Conservation (phyloP, 2,329 filamentous ascomycete genomes). For the Clarireedia hainanense region DNA sequence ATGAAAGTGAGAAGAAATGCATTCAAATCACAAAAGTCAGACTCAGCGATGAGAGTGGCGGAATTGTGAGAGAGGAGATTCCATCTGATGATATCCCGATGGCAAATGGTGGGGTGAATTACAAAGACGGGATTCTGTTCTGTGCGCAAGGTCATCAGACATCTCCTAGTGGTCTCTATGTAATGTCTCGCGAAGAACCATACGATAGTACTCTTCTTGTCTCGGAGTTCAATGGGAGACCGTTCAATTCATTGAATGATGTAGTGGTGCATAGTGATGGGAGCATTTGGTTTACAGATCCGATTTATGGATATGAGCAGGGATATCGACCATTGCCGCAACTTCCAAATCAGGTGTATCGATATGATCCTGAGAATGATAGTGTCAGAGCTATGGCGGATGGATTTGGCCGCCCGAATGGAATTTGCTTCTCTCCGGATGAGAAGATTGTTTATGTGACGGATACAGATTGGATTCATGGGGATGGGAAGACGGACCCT, state of each 20-base stretch:
- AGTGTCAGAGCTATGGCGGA: conserved; percentile 48
- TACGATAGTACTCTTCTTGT: conserved; percentile 35
- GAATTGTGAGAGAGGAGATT: background rate
- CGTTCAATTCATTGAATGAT: conserved; percentile 53
- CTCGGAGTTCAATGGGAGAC: conserved; percentile 51
- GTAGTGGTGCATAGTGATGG: conserved; percentile 42
- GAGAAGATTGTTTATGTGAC: conserved; percentile 45
- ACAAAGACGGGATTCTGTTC: conserved; percentile 13
- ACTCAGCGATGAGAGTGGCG: conserved; percentile 24
- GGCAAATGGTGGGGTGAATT: conserved; percentile 10
- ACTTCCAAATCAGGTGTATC: conserved; percentile 50
- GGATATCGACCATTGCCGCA: conserved; percentile 46
- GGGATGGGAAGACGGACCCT: conserved; percentile 31
- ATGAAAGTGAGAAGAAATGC: conserved; percentile 10
- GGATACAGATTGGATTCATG: conserved; percentile 33
- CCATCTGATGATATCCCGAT: conserved; percentile 2
- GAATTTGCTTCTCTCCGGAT: conserved; percentile 47
- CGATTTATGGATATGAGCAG: conserved; percentile 49
- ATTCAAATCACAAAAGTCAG: conserved; percentile 25
- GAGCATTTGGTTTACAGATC: conserved; percentile 55
- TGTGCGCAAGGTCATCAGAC: conserved; percentile 13
- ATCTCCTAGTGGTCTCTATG: conserved; percentile 9
- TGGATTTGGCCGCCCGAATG: conserved; percentile 47
- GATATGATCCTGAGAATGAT: conserved; percentile 41
- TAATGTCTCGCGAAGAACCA: conserved; percentile 8